Conservation (phyloP, 345 rosid genomes). For the Acer yangbiense region DNA sequence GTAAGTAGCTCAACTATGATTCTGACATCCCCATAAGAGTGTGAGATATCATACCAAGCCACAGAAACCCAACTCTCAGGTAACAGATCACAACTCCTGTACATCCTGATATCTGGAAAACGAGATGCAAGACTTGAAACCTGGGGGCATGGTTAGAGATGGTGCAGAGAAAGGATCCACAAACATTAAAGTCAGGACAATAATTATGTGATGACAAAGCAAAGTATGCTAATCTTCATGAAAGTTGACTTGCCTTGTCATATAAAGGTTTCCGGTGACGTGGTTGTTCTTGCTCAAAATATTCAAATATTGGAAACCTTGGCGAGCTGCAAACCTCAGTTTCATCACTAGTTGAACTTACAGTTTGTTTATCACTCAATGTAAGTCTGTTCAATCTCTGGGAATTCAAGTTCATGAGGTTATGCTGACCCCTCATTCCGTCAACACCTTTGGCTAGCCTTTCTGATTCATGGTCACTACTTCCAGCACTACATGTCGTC, state of each 20-base stretch:
- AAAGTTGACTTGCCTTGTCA: conserved; percentile 48
- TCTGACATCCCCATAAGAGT: background rate
- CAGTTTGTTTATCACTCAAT: conserved; percentile 29
- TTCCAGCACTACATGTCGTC: conserved; percentile 33
- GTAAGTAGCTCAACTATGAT: conserved; percentile 8
- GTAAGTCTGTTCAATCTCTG: conserved; percentile 38
- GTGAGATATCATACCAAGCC: conserved; percentile 62
- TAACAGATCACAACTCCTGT: conserved; percentile 73
- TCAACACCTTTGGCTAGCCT: conserved; percentile 28
- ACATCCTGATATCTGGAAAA: conserved; percentile 62
- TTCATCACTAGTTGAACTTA: conserved; percentile 43
- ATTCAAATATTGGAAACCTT: conserved; percentile 46
- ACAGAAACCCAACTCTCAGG: conserved; percentile 84
- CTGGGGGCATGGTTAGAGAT: conserved; percentile 34
- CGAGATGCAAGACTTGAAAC: conserved; percentile 52
- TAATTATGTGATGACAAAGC: background rate
- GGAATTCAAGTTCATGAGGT: conserved; percentile 24
- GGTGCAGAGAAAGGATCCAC: background rate
- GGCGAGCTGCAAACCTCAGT: conserved; percentile 30
- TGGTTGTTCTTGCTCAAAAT: conserved; percentile 63
- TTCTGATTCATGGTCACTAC: conserved; percentile 38
- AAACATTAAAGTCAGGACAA: conserved; percentile 16
- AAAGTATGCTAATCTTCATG: background rate
- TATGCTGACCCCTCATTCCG: conserved; percentile 34
- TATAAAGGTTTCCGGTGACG: conserved; percentile 56